Evolutionary conservation across 2,329 filamentous ascomycete genomes (phyloP).

Genomic region (Alternaria incomplexa): DNA sequence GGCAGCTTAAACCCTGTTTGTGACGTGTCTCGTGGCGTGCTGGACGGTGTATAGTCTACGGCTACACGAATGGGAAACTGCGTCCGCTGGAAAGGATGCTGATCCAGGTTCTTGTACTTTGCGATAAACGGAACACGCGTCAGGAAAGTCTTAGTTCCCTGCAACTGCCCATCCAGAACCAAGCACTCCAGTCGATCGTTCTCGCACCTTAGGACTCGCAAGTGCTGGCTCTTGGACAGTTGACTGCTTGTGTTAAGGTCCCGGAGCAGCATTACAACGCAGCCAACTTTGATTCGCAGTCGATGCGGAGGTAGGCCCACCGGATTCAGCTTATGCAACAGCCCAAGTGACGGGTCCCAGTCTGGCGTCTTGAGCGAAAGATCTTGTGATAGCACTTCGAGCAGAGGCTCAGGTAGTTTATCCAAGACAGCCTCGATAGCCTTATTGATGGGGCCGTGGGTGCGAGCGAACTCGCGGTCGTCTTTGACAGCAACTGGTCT

Average conservation of each 20-base stretch:
- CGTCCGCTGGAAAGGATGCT: slow-evolving; percentile 32
- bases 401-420: slow-evolving; percentile 32
- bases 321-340: slow-evolving; percentile 43
- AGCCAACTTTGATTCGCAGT: slow-evolving; percentile 43
- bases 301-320: slow-evolving; percentile 43
- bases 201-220: slow-evolving; percentile 36
- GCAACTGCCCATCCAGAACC: slow-evolving; percentile 42
- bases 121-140: slow-evolving; percentile 36
- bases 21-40: slow-evolving; percentile 4
- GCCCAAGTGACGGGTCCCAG: slow-evolving; percentile 35
- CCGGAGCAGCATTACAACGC: slow-evolving; percentile 35
- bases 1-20: slow-evolving; percentile 32
- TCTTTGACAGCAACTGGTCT: slow-evolving; percentile 13
- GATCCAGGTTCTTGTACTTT: slow-evolving; percentile 37
- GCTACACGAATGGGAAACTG: slow-evolving; percentile 45
- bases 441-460: slow-evolving; percentile 41
- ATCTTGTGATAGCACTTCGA: slow-evolving; percentile 45
- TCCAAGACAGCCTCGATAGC: slow-evolving; percentile 31
- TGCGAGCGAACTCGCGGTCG: slow-evolving; percentile 29
- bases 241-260: slow-evolving; percentile 38
- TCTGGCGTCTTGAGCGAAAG: slow-evolving; percentile 16
- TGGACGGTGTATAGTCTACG: slow-evolving; percentile 15
- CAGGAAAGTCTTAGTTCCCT: slow-evolving; percentile 40
- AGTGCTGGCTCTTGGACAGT: slow-evolving; percentile 41
- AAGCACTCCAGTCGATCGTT: slow-evolving; percentile 41